These are phyloP conservation scores for Plasmodium coatneyi DNA, from an alignment of 169 alveolate genomes.

Conservation along the genomic window DNA sequence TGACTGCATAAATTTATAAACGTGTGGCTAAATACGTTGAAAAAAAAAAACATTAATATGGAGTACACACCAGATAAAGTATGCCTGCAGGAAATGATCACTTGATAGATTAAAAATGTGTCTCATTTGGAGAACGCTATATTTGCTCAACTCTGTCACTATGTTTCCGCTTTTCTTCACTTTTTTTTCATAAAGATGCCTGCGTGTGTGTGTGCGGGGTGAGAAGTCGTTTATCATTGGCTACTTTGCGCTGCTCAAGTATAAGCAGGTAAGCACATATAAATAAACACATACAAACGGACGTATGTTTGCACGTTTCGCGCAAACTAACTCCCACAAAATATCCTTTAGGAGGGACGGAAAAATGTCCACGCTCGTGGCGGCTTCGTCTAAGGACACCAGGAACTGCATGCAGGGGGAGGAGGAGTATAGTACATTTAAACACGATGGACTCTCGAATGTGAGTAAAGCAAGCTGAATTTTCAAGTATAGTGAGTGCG, in stretches of 20 bases:
- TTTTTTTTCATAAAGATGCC: slow-evolving; percentile 60
- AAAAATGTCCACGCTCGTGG: slow-evolving; percentile 56
- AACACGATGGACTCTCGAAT: not conserved
- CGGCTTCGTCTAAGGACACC: slow-evolving; percentile 61
- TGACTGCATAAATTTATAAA: not conserved
- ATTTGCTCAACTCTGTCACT: slow-evolving; percentile 68
- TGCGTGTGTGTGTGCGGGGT: slow-evolving; percentile 6
- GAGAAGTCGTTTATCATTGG: not conserved
- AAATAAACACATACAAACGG: not conserved
- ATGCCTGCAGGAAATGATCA: slow-evolving; percentile 66
- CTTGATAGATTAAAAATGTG: slow-evolving; percentile 69
- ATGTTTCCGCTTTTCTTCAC: slow-evolving; percentile 47
- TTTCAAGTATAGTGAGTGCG: not conserved
- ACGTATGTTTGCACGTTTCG: not conserved
- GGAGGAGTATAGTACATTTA: not conserved
- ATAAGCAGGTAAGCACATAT: not conserved
- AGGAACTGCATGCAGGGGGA: slow-evolving; percentile 25
- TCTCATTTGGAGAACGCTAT: slow-evolving; percentile 70
- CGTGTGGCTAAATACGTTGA: not conserved
- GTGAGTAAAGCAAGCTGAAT: not conserved
- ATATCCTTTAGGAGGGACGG: slow-evolving; percentile 55
- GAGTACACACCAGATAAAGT: slow-evolving; percentile 45
- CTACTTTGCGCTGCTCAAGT: not conserved
- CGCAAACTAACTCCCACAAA: slow-evolving; percentile 65
- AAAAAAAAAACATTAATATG: not conserved